Percentiles rank a stretch among this genome's conserved stretches.
phyloP scores from a whole-genome alignment of 495 filamentous ascomycete genomes.

The Talaromyces adpressus region DNA sequence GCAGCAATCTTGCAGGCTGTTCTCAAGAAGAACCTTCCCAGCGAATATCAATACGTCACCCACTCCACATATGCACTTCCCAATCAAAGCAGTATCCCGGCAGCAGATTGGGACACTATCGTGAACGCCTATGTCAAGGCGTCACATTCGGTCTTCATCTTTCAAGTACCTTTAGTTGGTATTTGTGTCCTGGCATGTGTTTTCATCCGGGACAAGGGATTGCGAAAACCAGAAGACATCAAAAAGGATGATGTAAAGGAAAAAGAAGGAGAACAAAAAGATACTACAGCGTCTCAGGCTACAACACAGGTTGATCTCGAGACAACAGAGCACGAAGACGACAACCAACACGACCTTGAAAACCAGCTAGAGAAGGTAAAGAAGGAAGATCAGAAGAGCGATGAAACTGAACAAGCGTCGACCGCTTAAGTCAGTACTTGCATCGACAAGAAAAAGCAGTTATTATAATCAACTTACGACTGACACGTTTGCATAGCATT shows the following conservation, averaged over 20 bases:
- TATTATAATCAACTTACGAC: background rate
- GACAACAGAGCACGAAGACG: background rate
- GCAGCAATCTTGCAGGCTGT: slow-evolving; percentile 48
- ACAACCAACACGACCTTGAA: slow-evolving; percentile 9
- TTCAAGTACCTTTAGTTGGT: slow-evolving; percentile 49
- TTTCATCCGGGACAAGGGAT: slow-evolving; percentile 46
- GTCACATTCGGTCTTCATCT: slow-evolving; percentile 45
- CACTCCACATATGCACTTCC: slow-evolving; percentile 38
- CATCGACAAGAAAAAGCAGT: background rate
- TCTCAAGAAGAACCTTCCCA: slow-evolving; percentile 38
- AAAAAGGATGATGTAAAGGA: background rate
- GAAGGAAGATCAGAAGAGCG: slow-evolving; percentile 8
- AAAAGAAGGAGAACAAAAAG: slow-evolving; percentile 12
- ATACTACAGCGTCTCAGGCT: slow-evolving; percentile 45
- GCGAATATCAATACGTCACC: slow-evolving; percentile 29
- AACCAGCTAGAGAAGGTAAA: slow-evolving; percentile 14
- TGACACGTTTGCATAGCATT: background rate
- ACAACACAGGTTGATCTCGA: slow-evolving; percentile 7
- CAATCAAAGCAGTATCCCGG: slow-evolving; percentile 20
- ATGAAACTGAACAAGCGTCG: background rate
- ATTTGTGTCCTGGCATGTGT: slow-evolving; percentile 43
- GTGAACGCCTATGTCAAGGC: slow-evolving; percentile 44
- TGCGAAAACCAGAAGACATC: slow-evolving; percentile 42
- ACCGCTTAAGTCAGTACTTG: background rate
- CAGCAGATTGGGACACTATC: slow-evolving; percentile 33